Evolutionary conservation across 1,284 basidiomycete genomes (phyloP), one percentile per base, ranked within the genome.

Genomic region (Papiliotrema laurentii): DNA sequence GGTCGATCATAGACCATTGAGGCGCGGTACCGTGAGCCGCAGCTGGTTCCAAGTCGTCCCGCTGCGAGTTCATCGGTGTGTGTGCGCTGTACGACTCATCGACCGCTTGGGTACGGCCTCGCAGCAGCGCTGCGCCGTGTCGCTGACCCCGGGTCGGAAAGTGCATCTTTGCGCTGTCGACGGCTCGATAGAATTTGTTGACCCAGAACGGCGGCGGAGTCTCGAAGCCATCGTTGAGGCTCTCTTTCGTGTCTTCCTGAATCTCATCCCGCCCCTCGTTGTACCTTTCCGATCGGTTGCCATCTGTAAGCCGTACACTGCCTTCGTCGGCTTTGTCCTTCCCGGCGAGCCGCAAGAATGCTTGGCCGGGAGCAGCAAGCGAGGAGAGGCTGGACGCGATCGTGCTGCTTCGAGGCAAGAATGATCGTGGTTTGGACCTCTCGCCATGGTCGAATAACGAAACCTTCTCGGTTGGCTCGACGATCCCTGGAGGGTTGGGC

Each of bases 361-460:
- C 58, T 28, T 63, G 62, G 24, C 64, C 66, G 9, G 66, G 66
- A 10, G 61, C 64, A 31, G 54, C 61, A 5, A 68, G 54, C 2
- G 61, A 59, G 10, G 59, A 55, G 5, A 59, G 39, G 2, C 53
- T 60, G 2, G 56, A 59, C 16, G 58, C 59, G 28, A 65, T 58
- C 0, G 60, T 62, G 6, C 46, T 49, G 28, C 58, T 58, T 6
- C 63, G 47, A 14, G 51, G n/a, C 2, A 45, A 39, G 40, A 49
- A 49, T 2, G 58, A 57, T 44, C 60, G 47, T 34, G 33, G 16
- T 18, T 36, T 9, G 38, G 11, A 16, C 19, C 46, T 30, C 18
- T 52, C 36, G 26, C 25, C 34, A 30, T 50, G 49, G 35, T 61
- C 50, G 52, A 64, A 55, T 43, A 59, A 68, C 26, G 58, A 57